Evolutionary conservation across 1,284 basidiomycete genomes (phyloP).

Genomic region (Melanopsichium pennsylvanicum): DNA sequence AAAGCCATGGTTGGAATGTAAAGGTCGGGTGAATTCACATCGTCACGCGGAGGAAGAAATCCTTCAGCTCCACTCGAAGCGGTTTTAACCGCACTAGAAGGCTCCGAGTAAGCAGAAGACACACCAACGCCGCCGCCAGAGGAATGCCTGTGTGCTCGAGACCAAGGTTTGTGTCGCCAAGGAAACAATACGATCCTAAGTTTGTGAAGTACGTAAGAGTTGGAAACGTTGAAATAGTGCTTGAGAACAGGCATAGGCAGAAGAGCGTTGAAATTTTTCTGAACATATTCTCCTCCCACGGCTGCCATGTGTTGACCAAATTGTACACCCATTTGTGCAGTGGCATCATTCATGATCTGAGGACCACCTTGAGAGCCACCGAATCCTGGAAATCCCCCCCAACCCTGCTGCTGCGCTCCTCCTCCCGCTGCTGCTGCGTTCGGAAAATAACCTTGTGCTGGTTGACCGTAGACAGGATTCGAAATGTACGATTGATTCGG

Average conservation of each 20-base stretch:
- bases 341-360: constrained; percentile 80
- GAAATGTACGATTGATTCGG: constrained; percentile 14
- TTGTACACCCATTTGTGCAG: constrained; percentile 95
- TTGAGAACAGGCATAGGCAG: constrained; percentile 72
- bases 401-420: constrained; percentile 14
- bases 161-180: constrained; percentile 77
- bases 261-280: constrained; percentile 74
- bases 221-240: constrained; percentile 95
- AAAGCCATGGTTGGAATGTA: constrained; percentile 97
- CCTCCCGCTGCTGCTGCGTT: constrained; percentile 4
- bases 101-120: constrained; percentile 26
- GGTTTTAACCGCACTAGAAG: constrained; percentile 14
- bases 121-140: constrained; percentile 23
- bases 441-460: constrained; percentile 19
- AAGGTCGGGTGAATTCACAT: constrained; percentile 93
- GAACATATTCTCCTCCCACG: constrained; percentile 93
- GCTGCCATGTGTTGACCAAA: constrained; percentile 89
- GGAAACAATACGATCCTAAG: constrained; percentile 90
- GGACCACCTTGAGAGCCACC: constrained; percentile 19
- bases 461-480: constrained; percentile 13
- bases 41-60: constrained; percentile 87
- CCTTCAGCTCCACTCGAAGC: constrained; percentile 37
- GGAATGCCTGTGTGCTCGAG: constrained; percentile 55
- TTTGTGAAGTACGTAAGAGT: constrained; percentile 92
- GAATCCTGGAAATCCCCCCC: constrained; percentile 26